Base-by-base conservation (phyloP, 352 stramenopile genomes). In the Phytophthora sp. region DNA sequence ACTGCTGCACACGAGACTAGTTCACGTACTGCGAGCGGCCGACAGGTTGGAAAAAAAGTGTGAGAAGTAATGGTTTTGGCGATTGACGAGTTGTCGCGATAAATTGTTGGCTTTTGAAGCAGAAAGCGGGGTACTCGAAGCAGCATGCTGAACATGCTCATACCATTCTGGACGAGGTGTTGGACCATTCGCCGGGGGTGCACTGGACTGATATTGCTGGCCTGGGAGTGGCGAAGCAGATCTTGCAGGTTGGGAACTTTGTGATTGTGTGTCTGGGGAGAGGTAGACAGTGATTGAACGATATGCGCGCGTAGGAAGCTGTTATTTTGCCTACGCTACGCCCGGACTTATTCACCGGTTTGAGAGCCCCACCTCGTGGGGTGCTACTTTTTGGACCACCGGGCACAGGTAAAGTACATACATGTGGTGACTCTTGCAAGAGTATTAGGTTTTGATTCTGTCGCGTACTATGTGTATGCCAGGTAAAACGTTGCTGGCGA, bases 401-500 rank as follows among this genome's bases (percentile, higher is more conserved):
- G 5, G 87, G 87, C 21, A 96, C 87, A 64, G 84, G 82, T 89
- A 39, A 20, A 21, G 27, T 27, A 32, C 18, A 42, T 24, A 15
- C 20, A n/a, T 49, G 11, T 11, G 28, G 11, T 12, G 3, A 21
- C 21, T 41, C 5, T n/a, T 41, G 34, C 18, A n/a, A 1, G 34
- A 41, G 34, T 21, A 20, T 41, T n/a, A 13, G 15, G 15, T 41
- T 13, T 21, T 41, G 7, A n/a, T 21, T 5, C 34, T 41, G 28
- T 41, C 6, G 10, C 9, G 15, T 20, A 17, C 5, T 42, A 17
- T 3, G 4, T 4, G 13, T 48, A 11, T 24, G 18, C 8, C 52
- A 91, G 86, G 86, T 18, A 96, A 96, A 72, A 96, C 87, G 0
- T 53, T 95, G 26, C 66, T 96, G 13, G 87, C 84, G 3, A 94